Base-by-base conservation (phyloP, 2,329 filamentous ascomycete genomes). In the Alternaria sp. region DNA sequence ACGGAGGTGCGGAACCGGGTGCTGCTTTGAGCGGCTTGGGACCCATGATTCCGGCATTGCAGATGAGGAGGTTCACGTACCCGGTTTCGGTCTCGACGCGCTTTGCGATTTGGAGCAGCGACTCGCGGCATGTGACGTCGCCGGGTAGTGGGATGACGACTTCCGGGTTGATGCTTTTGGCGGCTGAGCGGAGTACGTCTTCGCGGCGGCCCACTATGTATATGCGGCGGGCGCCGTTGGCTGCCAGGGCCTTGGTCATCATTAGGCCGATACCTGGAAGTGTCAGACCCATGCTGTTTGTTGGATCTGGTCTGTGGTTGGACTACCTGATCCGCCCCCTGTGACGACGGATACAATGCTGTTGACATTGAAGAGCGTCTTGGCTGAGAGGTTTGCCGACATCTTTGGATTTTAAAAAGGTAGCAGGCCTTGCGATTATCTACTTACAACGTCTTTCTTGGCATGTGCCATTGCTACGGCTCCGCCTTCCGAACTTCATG, bases 1-100 rank as follows among this genome's bases (percentile, higher is more conserved):
- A 60, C 2, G 68, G 62, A 5, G 46, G 45, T 4, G 54, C 29
- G 29, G 45, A 40, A 26, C 45, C 54, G 13, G 66, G 60, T 9
- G 57, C 37, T 10, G 56, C 14, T 51, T 66, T 69, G 39, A 68
- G 52, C 10, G 62, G 65, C 11, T 53, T 50, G 2, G 68, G 67
- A 11, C 68, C 68, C 58, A 63, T 66, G 28, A 65, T 62, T 26
- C 69, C 69, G 3, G 69, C 67, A 26, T 72, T 72, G n/a, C 67
- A 65, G 29, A 72, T 54, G 9, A 72, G 50, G 17, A 71, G 54
- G 39, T 72, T 65, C 23, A 70, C 53, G 42, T 63, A 66, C 39
- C 67, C 63, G 9, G 24, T 54, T 26, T 67, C 58, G 10, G 37
- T 31, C 23, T 51, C 48, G 10, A 71, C 44, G 7, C 48, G 57